Conservation (phyloP, 2,329 filamentous ascomycete genomes). For the Graphiopsis chlorocephala region DNA sequence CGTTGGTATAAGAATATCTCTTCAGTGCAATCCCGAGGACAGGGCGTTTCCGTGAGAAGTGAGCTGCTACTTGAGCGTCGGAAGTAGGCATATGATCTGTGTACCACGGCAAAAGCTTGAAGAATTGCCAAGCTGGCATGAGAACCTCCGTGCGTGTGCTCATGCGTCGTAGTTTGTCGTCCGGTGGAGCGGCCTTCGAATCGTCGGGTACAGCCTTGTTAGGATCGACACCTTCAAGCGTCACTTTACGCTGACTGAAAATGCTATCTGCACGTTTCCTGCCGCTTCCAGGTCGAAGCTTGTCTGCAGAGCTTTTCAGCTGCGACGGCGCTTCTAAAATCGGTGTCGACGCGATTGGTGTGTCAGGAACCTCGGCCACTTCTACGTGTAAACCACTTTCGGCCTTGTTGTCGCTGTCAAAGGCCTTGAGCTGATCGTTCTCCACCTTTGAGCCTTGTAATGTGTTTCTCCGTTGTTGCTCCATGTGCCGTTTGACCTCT, state of each 20-base stretch:
- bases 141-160: conserved; percentile 71
- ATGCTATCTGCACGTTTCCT: conserved; percentile 49
- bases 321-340: conserved; percentile 22
- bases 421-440: conserved; percentile 7
- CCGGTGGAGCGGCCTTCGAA: not conserved
- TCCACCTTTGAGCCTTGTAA: conserved; percentile 43
- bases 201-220: conserved; percentile 38
- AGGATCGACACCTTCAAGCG: conserved; percentile 32
- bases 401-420: conserved; percentile 29
- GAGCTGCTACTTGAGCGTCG: conserved; percentile 80
- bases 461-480: conserved; percentile 57
- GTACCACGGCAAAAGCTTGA: conserved; percentile 91
- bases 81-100: conserved; percentile 62
- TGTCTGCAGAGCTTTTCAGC: conserved; percentile 31
- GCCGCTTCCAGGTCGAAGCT: conserved; percentile 35
- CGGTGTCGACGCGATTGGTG: conserved; percentile 26
- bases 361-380: conserved; percentile 34
- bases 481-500: conserved; percentile 75
- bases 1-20: conserved; percentile 72
- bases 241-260: conserved; percentile 45
- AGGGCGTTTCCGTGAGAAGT: conserved; percentile 78
- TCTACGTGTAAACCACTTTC: conserved; percentile 16
- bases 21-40: conserved; percentile 92
- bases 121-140: conserved; percentile 97
- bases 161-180: conserved; percentile 33